phyloP scores from a whole-genome alignment of 2,329 filamentous ascomycete genomes.

The Pleomassaria siparia region DNA sequence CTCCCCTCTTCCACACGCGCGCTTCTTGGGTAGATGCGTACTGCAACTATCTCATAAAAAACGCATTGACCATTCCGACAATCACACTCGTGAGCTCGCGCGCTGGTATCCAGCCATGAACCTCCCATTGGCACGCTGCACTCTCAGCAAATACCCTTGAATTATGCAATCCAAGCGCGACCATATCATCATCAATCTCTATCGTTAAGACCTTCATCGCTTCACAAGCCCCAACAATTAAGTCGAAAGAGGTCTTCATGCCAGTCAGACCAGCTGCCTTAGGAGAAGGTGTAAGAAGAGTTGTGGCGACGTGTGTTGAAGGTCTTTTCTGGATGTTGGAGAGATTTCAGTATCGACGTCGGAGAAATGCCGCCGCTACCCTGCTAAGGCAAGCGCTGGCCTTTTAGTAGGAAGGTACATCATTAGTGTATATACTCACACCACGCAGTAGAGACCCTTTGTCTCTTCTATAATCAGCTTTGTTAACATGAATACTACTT shows the following conservation, averaged over 20 bases:
- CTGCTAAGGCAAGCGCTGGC: too few relatives aligned
- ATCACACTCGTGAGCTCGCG: conserved; percentile 4
- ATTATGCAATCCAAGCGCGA: conserved; percentile 3
- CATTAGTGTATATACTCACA: too few relatives aligned
- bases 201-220: conserved; percentile 9
- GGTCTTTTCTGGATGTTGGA: conserved; percentile 8
- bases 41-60: conserved; percentile 9
- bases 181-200: conserved; percentile 11
- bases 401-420: too few relatives aligned
- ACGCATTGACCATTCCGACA: not conserved
- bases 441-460: too few relatives aligned
- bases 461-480: too few relatives aligned
- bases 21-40: conserved; percentile 11
- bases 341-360: conserved; percentile 10
- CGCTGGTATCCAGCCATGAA: conserved; percentile 10
- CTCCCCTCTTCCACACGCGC: conserved; percentile 24
- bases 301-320: conserved; percentile 5
- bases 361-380: conserved; percentile 6
- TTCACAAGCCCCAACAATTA: conserved; percentile 8
- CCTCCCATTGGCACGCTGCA: conserved; percentile 3
- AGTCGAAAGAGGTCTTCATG: conserved; percentile 9
- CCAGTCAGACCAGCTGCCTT: conserved; percentile 9
- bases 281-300: conserved; percentile 8
- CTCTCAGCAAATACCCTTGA: not conserved
- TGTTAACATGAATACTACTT: too few relatives aligned